Evolutionary conservation across 345 rosid genomes (phyloP), one percentile per base, ranked within the genome.

Genomic region (Gossypioides kirkii): DNA sequence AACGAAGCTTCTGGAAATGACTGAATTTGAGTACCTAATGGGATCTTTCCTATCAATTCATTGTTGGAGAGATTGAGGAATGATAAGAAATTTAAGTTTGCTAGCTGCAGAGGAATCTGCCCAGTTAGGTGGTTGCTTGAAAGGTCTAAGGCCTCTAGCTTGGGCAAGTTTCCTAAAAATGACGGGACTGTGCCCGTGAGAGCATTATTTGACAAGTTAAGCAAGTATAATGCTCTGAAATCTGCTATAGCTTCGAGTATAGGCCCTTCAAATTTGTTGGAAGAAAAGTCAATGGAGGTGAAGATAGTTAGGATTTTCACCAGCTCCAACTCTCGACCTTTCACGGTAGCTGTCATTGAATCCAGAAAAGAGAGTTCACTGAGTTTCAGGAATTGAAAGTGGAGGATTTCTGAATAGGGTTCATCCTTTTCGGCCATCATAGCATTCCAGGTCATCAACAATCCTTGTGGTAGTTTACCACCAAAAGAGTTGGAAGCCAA

Each of bases 301-400:
- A 83, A 87, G 1, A 79, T 0, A 1, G 78, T 79, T 38, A 84
- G 81, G 70, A 89, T 84, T 71, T 89, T 89, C 63, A 18, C 45
- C 0, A 87, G 50, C 74, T 85, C 77, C 77, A 84, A 3, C 45
- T 81, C 54, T 17, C 55, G 47, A 41, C 89, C 90, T 78, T 86
- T 89, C 69, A 38, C 0, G 46, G 81, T 84, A 5, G 87, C 77
- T 0, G 81, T 76, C 22, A 87, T 28, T 2, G 75, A 23, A 71
- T 82, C 89, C 61, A 74, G 83, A 71, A 79, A 85, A 66, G 70
- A 82, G 0, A 56, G 26, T 1, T 2, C 2, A 32, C 7, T 32
- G 6, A 32, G 7, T 14, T 8, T 28, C 8, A 82, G 45, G n/a
- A 63, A 5, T 14, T 58, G 13, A 55, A 42, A 78, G 2, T 7